These are phyloP conservation scores for Sarocladiaceae sp. DNA, from an alignment of 2,329 filamentous ascomycete species.

Conservation along the genomic window DNA sequence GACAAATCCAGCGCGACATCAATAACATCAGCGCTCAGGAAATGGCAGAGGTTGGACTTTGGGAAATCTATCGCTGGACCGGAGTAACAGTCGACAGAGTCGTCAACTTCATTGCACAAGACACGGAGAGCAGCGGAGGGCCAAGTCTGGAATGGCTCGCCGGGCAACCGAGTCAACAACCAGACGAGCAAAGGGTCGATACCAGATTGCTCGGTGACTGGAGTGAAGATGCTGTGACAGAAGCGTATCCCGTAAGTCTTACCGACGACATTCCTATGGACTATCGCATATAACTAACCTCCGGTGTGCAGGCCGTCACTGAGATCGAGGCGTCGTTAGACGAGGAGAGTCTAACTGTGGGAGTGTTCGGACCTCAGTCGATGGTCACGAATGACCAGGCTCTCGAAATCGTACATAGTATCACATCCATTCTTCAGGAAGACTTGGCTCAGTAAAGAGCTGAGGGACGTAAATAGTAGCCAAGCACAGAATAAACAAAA, in stretches of 20 bases:
- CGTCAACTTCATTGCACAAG: constrained; percentile 69
- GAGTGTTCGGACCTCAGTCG: constrained; percentile 32
- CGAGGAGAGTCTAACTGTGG: constrained; percentile 29
- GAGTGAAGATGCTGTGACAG: constrained; percentile 14
- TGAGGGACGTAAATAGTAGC: too few species aligned
- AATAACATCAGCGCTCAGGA: constrained; percentile 47
- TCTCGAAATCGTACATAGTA: neutral
- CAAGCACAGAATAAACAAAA: too few species aligned
- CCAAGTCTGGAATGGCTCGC: constrained; percentile 22
- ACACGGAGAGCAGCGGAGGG: constrained; percentile 16
- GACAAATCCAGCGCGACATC: constrained; percentile 63
- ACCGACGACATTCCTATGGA: neutral
- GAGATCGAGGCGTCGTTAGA: constrained; percentile 36
- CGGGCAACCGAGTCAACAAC: constrained; percentile 16
- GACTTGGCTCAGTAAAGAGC: neutral
- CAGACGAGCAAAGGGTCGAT: too few species aligned
- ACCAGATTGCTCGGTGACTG: neutral
- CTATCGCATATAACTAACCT: neutral
- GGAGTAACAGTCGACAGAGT: constrained; percentile 66
- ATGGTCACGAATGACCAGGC: neutral
- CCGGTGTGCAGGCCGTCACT: constrained; percentile 27
- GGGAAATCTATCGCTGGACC: constrained; percentile 73
- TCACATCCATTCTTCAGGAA: neutral
- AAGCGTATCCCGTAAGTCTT: constrained; percentile 28
- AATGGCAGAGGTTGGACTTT: constrained; percentile 57